phyloP scores from a whole-genome alignment of 805 yeast species.

The Maudiozyma turicensis region DNA sequence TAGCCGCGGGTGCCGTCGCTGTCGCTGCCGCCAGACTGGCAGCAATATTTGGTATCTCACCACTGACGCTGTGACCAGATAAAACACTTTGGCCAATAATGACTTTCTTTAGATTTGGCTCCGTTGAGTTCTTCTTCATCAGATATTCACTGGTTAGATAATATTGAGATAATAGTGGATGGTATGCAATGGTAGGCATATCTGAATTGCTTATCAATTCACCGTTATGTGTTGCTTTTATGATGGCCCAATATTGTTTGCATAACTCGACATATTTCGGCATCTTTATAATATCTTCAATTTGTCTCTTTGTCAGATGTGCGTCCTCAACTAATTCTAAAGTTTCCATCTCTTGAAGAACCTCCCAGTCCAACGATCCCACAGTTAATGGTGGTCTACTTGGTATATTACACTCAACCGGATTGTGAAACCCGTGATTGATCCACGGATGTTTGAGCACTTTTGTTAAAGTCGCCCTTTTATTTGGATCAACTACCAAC shows the following conservation, averaged over 20 bases:
- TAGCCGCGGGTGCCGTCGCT: too few relatives aligned
- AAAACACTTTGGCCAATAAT: background rate
- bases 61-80: background rate
- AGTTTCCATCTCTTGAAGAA: slow-evolving; percentile 62
- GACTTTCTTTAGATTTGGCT: background rate
- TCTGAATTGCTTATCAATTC: background rate
- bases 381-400: slow-evolving; percentile 54
- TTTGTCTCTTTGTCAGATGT: slow-evolving; percentile 43
- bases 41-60: background rate
- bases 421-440: slow-evolving; percentile 68
- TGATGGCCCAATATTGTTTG: slow-evolving; percentile 15
- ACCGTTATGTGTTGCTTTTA: too few relatives aligned
- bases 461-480: slow-evolving; percentile 70
- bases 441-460: slow-evolving; percentile 91
- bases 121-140: background rate
- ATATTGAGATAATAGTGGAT: slow-evolving; percentile 82
- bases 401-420: slow-evolving; percentile 58
- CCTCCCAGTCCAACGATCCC: slow-evolving; percentile 37
- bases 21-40: too few relatives aligned
- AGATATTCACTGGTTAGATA: slow-evolving; percentile 79
- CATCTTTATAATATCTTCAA: slow-evolving; percentile 51
- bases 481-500: slow-evolving; percentile 81
- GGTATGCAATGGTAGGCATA: slow-evolving; percentile 69
- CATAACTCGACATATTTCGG: slow-evolving; percentile 41
- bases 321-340: slow-evolving; percentile 63